Evolutionary conservation across 441 rosid genomes (phyloP).

Genomic region (Flueggea neowawraea): DNA sequence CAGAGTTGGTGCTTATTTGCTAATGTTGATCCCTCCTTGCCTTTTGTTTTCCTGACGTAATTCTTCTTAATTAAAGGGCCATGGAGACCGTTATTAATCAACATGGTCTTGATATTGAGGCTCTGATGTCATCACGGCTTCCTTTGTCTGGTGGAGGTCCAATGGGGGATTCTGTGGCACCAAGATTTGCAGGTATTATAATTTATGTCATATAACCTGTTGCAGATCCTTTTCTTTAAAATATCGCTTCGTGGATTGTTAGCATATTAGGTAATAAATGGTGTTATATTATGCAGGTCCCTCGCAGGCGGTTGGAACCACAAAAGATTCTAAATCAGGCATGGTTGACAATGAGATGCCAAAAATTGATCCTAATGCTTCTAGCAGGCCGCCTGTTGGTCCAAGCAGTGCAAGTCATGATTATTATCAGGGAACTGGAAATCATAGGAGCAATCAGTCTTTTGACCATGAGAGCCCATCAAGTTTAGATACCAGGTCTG

Average conservation of each 20-base stretch:
- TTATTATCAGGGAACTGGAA: conserved; percentile 74
- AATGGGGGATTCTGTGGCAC: conserved; percentile 61
- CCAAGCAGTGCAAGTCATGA: conserved; percentile 59
- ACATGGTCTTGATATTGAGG: conserved; percentile 92
- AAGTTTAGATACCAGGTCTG: conserved; percentile 86
- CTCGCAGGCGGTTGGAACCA: conserved; percentile 59
- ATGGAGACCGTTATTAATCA: conserved; percentile 98
- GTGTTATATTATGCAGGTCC: conserved; percentile 52
- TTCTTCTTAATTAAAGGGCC: conserved; percentile 59
- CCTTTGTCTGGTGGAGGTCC: conserved; percentile 68
- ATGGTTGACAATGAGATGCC: conserved; percentile 65
- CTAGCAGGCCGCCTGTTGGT: conserved; percentile 74
- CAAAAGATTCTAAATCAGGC: conserved; percentile 54
- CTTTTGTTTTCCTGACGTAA: conserved; percentile 17
- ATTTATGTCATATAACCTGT: not conserved
- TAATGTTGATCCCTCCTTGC: not conserved
- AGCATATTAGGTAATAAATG: conserved; percentile 7
- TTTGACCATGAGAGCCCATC: conserved; percentile 97
- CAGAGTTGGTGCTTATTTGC: not conserved
- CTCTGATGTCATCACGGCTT: conserved; percentile 74
- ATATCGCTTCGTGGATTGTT: not conserved
- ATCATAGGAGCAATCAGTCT: conserved; percentile 69
- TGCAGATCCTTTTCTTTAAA: not conserved
- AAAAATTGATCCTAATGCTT: conserved; percentile 58
- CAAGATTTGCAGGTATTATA: conserved; percentile 64